Evolutionary conservation across 257 asterid species (phyloP), one percentile per base, ranked within the genome.

Genomic region (Gentiana macrophylla): DNA sequence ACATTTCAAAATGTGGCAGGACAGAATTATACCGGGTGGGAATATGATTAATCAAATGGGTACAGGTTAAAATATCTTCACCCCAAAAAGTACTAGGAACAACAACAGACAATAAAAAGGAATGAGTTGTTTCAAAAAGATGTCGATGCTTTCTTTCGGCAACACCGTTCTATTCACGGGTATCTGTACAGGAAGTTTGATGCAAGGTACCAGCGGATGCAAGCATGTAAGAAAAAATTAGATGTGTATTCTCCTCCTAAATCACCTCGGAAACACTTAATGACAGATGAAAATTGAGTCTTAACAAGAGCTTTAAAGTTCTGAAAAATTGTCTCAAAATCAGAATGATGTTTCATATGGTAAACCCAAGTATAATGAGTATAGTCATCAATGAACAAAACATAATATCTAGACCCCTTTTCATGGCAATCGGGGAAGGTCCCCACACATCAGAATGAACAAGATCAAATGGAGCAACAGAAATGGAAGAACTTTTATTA

Each of bases 131-230:
- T 8, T 8, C 50, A 47, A 8, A 4, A 47, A 3, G 50, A 47
- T 47, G 13, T 12, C 50, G 4, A 47, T 47, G 11, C 10, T 47
- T 47, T 47, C 50, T 9, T 47, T 47, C 50, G 3, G 50, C 50
- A 47, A 47, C 50, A 47, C 50, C 12, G 10, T 47, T 47, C 3
- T 47, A 3, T 8, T 47, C 13, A 47, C 3, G 50, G 10, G 50
- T n/a, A n/a, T n/a, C n/a, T n/a, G n/a, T n/a, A n/a, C n/a, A n/a
- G n/a, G n/a, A n/a, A n/a, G n/a, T n/a, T n/a, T n/a, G n/a, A n/a
- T n/a, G n/a, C n/a, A n/a, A n/a, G n/a, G n/a, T n/a, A n/a, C 59
- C 59, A 55, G 35, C 45, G 6, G 46, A 55, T 7, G 59, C 46
- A 10, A 35, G 36, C 4, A 52, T 2, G 8, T 10, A 3, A 5